Evolutionary conservation across 2,329 filamentous ascomycete species (phyloP).

Genomic region (Apiospora pterosperma): DNA sequence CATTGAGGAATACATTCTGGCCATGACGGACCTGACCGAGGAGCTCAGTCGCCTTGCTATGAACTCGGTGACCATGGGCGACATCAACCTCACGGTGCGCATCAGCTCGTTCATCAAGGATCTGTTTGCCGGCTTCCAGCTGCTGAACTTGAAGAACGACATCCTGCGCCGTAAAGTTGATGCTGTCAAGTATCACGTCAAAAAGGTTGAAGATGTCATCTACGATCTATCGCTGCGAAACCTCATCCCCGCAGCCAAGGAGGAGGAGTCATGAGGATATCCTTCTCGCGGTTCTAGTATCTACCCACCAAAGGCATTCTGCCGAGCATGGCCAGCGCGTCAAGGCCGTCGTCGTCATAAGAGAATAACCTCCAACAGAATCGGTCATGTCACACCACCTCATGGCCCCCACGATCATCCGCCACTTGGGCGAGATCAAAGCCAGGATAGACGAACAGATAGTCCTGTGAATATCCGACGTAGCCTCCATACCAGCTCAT

Average conservation of each 20-base stretch:
- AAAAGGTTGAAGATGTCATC: slow-evolving; percentile 96
- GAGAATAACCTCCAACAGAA: background rate
- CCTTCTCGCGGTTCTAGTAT: background rate
- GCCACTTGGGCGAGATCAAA: background rate
- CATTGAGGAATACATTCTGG: slow-evolving; percentile 93
- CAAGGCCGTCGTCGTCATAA: background rate
- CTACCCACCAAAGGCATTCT: background rate
- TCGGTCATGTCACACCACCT: background rate
- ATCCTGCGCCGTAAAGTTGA: slow-evolving; percentile 82
- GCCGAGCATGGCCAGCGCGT: background rate
- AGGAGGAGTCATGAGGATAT: background rate
- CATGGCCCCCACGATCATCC: background rate
- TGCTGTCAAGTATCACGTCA: slow-evolving; percentile 94
- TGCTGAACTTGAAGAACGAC: slow-evolving; percentile 97
- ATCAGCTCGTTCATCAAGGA: slow-evolving; percentile 95
- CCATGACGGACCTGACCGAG: slow-evolving; percentile 81
- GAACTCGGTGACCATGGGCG: slow-evolving; percentile 89
- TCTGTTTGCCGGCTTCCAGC: slow-evolving; percentile 91
- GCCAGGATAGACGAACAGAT: background rate
- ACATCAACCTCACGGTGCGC: slow-evolving; percentile 79
- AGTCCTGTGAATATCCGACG: background rate
- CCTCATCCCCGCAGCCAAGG: slow-evolving; percentile 56
- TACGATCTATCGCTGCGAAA: slow-evolving; percentile 91
- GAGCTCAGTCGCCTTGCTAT: slow-evolving; percentile 88
- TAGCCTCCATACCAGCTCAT: background rate